Evolutionary conservation across 768 basidiomycete species (phyloP), one percentile per base, ranked within the genome.

Genomic region (Gautieria morchelliformis): DNA sequence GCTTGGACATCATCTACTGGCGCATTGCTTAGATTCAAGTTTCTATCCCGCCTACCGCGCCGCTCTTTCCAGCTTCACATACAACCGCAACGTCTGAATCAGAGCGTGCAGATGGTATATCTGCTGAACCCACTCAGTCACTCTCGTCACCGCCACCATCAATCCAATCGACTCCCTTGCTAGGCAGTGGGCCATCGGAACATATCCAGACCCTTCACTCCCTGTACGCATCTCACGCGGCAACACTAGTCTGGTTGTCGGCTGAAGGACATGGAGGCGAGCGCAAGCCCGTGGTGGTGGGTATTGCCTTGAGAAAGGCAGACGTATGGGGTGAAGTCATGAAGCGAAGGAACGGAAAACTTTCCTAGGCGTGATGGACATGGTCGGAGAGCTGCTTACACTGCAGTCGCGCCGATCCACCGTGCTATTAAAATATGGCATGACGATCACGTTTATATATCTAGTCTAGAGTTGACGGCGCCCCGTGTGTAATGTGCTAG

Each of bases 211-310:
- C 82, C 0, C 70, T 95, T 22, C 80, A 94, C 65, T 83, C 84
- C 39, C 74, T 95, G 0, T 95, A 94, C 68, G 84, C 83, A 0
- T 75, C 84, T n/a, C 93, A 96, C 64, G 84, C 92, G 46, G 89
- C 92, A 0, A 91, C 91, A 0, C 75, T 94, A 30, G 68, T 93
- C 6, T 96, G 93, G 88, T 58, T 77, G 41, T 75, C 76, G 17
- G 68, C 67, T 7, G 69, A 74, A 24, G 9, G 10, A 17, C 45
- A 37, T 15, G 55, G 55, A 33, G 45, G 24, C 19, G 33, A 48
- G 32, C 74, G 83, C 53, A 75, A 79, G 58, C 80, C 78, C 39
- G 79, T 94, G 7, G 73, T 94, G 0, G n/a, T n/a, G n/a, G n/a
- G n/a, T n/a, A n/a, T n/a, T n/a, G n/a, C n/a, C n/a, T n/a, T n/a